Evolutionary conservation across 345 rosid species (phyloP).

Genomic region (Boechera stricta): DNA sequence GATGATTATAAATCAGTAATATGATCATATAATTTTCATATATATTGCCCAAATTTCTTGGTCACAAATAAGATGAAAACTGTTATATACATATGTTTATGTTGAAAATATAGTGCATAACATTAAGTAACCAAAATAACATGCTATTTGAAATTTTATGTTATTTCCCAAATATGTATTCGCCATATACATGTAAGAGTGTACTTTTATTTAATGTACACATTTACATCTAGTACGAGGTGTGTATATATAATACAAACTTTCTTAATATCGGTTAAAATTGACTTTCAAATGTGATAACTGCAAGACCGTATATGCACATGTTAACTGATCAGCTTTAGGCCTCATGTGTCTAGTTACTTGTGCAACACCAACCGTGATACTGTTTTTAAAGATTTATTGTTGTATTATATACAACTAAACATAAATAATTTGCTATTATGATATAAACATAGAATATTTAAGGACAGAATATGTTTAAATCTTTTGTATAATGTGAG

Average conservation of each 20-base stretch:
- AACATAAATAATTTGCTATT: conserved; percentile 4
- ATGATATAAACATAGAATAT: conserved; percentile 24
- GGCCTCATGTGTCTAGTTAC: conserved; percentile 33
- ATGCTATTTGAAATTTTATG: neutral
- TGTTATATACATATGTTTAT: too few species aligned
- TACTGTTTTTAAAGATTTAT: neutral
- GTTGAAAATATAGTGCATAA: too few species aligned
- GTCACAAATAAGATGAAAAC: too few species aligned
- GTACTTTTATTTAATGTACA: neutral
- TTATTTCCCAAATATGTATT: neutral
- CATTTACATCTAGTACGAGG: neutral
- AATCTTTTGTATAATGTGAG: conserved; percentile 19
- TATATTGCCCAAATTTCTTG: too few species aligned
- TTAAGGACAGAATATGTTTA: conserved; percentile 4
- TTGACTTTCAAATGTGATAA: neutral
- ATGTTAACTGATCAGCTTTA: neutral
- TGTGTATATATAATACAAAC: neutral
- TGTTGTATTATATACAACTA: conserved; percentile 26
- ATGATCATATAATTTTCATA: too few species aligned
- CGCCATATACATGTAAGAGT: neutral
- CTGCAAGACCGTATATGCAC: neutral
- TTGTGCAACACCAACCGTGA: conserved; percentile 19
- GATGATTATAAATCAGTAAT: too few species aligned
- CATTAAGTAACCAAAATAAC: too few species aligned
- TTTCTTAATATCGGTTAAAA: neutral